These are phyloP conservation scores for Cladochytrium replicatum DNA, from an alignment of 192 early-diverging fungal genomes.

Conservation along the genomic window DNA sequence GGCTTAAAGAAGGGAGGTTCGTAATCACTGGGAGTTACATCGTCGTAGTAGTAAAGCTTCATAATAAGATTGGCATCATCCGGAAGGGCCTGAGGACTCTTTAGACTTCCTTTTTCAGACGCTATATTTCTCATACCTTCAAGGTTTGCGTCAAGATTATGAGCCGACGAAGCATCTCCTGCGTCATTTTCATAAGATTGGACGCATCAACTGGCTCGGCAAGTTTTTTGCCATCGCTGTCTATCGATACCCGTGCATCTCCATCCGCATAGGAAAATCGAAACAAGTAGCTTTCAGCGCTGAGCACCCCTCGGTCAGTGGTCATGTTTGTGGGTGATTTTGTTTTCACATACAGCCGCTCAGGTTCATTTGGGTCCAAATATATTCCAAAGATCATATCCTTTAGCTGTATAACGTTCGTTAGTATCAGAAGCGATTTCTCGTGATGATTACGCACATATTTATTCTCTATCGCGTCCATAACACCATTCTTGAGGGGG, in stretches of 20 bases:
- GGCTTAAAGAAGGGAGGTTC: slow-evolving; percentile 41
- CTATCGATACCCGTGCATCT: slow-evolving; percentile 19
- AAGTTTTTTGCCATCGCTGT: slow-evolving; percentile 12
- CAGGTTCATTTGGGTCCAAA: slow-evolving; percentile 24
- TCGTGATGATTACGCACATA: slow-evolving; percentile 18
- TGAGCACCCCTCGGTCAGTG: not conserved
- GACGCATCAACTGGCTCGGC: slow-evolving; percentile 8
- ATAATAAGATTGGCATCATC: slow-evolving; percentile 30
- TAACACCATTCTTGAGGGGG: not conserved
- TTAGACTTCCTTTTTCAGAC: not conserved
- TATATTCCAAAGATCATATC: slow-evolving; percentile 42
- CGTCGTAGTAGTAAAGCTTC: slow-evolving; percentile 44
- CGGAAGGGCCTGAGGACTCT: slow-evolving; percentile 23
- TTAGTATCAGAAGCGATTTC: not conserved
- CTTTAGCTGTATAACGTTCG: slow-evolving; percentile 12
- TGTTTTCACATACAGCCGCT: slow-evolving; percentile 19
- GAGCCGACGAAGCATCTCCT: slow-evolving; percentile 29
- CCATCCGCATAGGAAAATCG: slow-evolving; percentile 32
- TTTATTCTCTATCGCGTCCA: slow-evolving; percentile 28
- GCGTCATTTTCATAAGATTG: slow-evolving; percentile 28
- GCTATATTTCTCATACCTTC: slow-evolving; percentile 10
- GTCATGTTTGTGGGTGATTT: not conserved
- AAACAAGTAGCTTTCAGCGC: slow-evolving; percentile 44
- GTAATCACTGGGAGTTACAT: slow-evolving; percentile 41
- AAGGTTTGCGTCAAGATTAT: slow-evolving; percentile 41